Conservation (phyloP, 345 rosid species). For the Eucalyptus camaldulensis region DNA sequence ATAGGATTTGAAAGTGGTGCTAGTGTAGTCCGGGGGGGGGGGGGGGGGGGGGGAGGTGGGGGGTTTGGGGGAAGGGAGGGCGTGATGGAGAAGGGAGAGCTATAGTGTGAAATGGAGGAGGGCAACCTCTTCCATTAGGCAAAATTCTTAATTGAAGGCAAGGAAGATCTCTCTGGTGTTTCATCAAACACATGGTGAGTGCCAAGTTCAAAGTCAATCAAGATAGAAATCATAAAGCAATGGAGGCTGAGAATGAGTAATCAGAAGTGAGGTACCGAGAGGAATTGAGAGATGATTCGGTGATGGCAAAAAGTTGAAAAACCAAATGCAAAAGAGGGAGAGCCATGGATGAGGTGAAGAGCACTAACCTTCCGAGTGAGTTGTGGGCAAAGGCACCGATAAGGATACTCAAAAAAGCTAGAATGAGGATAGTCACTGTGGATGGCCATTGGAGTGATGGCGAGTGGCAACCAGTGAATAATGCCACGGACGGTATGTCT, state of each 20-base stretch:
- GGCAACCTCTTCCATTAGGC: not conserved
- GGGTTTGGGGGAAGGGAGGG: too few relatives aligned
- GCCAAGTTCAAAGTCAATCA: not conserved
- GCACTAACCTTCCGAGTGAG: not conserved
- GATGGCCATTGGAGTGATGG: fast-evolving
- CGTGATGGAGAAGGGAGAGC: not conserved
- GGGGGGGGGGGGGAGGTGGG: too few relatives aligned
- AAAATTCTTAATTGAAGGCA: not conserved
- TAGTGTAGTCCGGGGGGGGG: fast-evolving
- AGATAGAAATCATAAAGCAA: not conserved
- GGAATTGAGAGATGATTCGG: not conserved
- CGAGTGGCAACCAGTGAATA: fast-evolving
- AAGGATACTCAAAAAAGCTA: fast-evolving
- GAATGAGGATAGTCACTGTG: not conserved
- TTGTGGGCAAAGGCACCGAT: fast-evolving
- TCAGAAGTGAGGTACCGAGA: not conserved
- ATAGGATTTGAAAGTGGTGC: too few relatives aligned
- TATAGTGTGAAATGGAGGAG: too few relatives aligned
- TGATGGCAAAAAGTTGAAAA: not conserved
- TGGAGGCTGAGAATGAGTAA: not conserved
- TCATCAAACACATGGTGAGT: not conserved
- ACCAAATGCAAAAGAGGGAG: not conserved
- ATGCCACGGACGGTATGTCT: not conserved
- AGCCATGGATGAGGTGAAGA: not conserved
- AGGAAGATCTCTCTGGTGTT: not conserved